Evolutionary conservation across 352 stramenopile species (phyloP), one percentile per base, ranked within the genome.

Genomic region (Elongisporangium anandrum): DNA sequence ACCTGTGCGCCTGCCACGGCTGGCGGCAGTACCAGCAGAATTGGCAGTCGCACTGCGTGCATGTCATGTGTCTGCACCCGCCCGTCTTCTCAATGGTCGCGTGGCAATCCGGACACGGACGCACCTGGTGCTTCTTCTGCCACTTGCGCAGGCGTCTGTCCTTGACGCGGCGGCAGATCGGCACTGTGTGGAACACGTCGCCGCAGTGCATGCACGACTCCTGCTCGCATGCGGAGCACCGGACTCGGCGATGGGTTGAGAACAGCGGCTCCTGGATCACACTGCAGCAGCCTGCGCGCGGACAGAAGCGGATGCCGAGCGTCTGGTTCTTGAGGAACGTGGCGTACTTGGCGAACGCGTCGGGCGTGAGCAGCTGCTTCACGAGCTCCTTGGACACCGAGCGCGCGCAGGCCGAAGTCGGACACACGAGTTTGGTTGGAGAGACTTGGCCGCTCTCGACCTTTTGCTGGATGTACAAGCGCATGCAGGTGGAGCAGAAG

Each of bases 401-500:
- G 4, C 68, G 68, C 3, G 55, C 64, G 57, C 82, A 92, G 24
- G 87, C 67, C 8, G 82, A 75, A 15, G 82, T 70, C 3, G 80
- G 80, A 59, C 82, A 92, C 60, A 90, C 75, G 57, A 92, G 71
- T 60, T 90, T 88, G 59, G 82, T 85, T 19, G 65, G 53, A 22
- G 82, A 92, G 8, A 92, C 82, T 55, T 90, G 78, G 23, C 82
- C 82, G 53, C 90, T 80, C 45, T 79, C 59, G 54, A 92, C 79
- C 68, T 92, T 92, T 65, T 77, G 81, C 59, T 87, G 69, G 29
- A 92, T 77, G 64, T 90, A 92, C 76, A 70, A 83, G 51, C 77
- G 72, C 50, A 78, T 79, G 69, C 82, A 92, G 47, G 66, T 80
- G 21, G 60, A 59, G 51, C 82, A 92, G 66, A 86, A 90, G 9